Evolutionary conservation across 306 rosid species (phyloP).

Genomic region (Glycine latifolia): DNA sequence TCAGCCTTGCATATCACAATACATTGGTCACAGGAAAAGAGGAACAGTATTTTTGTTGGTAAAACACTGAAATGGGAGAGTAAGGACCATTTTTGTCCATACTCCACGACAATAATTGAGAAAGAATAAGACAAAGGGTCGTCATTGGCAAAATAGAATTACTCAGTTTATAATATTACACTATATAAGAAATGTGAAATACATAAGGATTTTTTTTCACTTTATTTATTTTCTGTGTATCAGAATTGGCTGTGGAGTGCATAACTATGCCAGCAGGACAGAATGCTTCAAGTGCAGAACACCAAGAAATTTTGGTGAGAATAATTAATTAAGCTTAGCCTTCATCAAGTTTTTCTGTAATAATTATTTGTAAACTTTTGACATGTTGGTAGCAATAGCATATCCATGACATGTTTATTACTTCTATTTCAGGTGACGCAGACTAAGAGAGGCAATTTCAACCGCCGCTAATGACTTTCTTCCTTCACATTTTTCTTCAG

Average conservation of each 20-base stretch:
- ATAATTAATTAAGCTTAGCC: neutral
- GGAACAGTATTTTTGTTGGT: neutral
- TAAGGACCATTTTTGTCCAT: neutral
- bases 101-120: neutral
- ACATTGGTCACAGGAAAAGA: neutral
- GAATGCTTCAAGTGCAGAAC: conserved; percentile 85
- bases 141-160: neutral
- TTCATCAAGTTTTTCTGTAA: neutral
- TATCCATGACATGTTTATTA: conserved; percentile 38
- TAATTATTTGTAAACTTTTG: neutral
- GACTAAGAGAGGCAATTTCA: conserved; percentile 45
- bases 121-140: neutral
- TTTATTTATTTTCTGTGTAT: conserved; percentile 31
- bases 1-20: neutral
- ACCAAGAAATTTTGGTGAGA: conserved; percentile 67
- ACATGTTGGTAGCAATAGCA: neutral
- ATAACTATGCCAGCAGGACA: conserved; percentile 85
- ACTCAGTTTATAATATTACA: neutral
- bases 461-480: neutral
- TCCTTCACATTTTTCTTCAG: conserved; percentile 34
- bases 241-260: conserved; percentile 86
- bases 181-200: conserved; percentile 3
- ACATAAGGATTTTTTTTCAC: neutral
- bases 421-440: conserved; percentile 54
- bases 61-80: neutral